Evolutionary conservation across 257 asterid species (phyloP).

Genomic region (Capsicum rhomboideum): DNA sequence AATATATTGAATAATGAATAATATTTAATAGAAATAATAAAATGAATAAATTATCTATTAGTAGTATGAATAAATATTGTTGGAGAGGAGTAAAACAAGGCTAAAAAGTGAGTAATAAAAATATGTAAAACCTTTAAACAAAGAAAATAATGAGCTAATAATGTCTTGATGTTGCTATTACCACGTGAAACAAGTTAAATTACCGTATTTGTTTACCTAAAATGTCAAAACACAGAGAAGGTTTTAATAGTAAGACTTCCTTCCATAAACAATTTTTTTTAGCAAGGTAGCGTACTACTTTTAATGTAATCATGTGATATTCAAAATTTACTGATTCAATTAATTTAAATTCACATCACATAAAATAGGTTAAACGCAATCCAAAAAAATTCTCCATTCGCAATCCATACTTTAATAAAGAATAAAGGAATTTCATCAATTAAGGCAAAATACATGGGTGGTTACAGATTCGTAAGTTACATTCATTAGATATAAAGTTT

Average conservation of each 20-base stretch:
- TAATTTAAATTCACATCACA: not conserved
- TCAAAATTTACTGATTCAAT: not conserved
- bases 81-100: no score
- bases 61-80: no score
- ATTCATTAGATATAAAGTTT: not conserved
- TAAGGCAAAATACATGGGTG: accelerated
- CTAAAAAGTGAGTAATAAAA: not conserved
- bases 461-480: not conserved
- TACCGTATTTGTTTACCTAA: no score
- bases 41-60: no score
- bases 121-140: not conserved
- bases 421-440: not conserved
- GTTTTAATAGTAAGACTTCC: not conserved
- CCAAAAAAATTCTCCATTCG: not conserved
- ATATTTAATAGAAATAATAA: no score
- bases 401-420: not conserved
- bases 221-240: not conserved
- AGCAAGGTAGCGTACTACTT: no score
- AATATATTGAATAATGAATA: no score
- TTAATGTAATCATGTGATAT: no score
- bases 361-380: no score
- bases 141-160: not conserved
- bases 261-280: not conserved
- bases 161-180: not conserved
- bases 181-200: not conserved